Base-by-base conservation (phyloP, 768 basidiomycete genomes). In the Epithele typhae region DNA sequence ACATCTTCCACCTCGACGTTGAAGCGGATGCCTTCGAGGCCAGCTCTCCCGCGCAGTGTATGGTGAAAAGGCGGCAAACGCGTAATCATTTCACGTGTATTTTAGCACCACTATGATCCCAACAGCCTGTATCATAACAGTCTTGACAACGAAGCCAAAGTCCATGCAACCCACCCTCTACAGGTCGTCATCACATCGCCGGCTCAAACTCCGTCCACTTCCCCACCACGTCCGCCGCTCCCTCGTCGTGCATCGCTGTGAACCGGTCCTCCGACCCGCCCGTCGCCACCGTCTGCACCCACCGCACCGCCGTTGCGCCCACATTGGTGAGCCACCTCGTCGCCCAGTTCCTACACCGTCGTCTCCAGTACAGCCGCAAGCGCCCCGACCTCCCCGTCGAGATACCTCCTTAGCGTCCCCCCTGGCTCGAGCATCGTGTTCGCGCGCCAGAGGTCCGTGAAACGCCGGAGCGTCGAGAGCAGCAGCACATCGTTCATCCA, bases 401-500 rank as follows among this genome's bases (percentile, higher is more conserved):
- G 24, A 27, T 32, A 51, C 1, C 44, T 18, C 21, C 35, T 17
- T n/a, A 51, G 25, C 10, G 49, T 45, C n/a, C 23, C 40, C 21
- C n/a, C 25, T 6, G 49, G 49, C 2, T 19, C 18, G 15, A 27
- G 34, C 45, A 21, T 19, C 27, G 19, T 30, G 21, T 15, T 6
- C 23, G 18, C 24, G 10, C 35, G 36, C 44, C 49, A 51, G 22
- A 21, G 22, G 14, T 18, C 21, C 12, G 12, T 12, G 44, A 24
- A 42, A 14, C 34, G 33, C 24, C 39, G 39, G 27, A 45, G 44
- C 21, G 46, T 18, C 35, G 30, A 22, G 49, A 42, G 46, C 44
- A 51, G 35, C 11, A 51, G 40, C 35, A 40, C 18, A n/a, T 51
- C 45, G n/a, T 35, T 33, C 40, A 51, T 30, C 49, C 49, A 51